These are phyloP conservation scores for Ophiostoma quercus DNA, from an alignment of 2,329 filamentous ascomycete genomes.

Conservation along the genomic window DNA sequence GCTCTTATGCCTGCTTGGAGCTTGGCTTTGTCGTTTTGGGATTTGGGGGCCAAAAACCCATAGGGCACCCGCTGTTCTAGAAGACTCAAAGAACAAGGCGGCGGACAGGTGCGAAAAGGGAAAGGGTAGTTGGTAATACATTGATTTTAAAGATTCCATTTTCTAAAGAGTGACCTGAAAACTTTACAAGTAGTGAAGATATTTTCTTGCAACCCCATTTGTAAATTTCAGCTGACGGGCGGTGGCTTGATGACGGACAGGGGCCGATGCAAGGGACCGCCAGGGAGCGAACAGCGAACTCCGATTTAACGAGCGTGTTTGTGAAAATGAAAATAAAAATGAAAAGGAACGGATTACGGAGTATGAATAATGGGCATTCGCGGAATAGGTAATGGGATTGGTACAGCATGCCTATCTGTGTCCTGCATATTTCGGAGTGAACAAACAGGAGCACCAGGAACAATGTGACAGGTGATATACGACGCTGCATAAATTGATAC, in stretches of 20 bases:
- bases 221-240: neutral
- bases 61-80: neutral
- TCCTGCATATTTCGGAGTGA: neutral
- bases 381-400: neutral
- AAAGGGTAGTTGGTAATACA: neutral
- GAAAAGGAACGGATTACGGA: neutral
- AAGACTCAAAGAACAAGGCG: constrained; percentile 4
- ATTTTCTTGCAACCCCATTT: neutral
- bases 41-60: neutral
- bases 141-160: neutral
- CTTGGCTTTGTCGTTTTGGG: neutral
- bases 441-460: neutral
- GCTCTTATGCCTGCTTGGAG: neutral
- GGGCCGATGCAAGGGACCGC: neutral
- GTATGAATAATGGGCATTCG: neutral
- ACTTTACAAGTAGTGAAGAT: neutral
- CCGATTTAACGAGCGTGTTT: neutral
- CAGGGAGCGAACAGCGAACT: neutral
- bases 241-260: neutral
- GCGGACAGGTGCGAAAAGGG: neutral
- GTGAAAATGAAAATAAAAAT: neutral
- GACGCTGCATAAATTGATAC: constrained; percentile 1
- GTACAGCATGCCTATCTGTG: neutral
- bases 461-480: constrained; percentile 11
- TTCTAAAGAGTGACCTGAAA: neutral